These are phyloP conservation scores for Eucalyptus polyanthemos DNA, from an alignment of 345 rosid species.

Conservation along the genomic window DNA sequence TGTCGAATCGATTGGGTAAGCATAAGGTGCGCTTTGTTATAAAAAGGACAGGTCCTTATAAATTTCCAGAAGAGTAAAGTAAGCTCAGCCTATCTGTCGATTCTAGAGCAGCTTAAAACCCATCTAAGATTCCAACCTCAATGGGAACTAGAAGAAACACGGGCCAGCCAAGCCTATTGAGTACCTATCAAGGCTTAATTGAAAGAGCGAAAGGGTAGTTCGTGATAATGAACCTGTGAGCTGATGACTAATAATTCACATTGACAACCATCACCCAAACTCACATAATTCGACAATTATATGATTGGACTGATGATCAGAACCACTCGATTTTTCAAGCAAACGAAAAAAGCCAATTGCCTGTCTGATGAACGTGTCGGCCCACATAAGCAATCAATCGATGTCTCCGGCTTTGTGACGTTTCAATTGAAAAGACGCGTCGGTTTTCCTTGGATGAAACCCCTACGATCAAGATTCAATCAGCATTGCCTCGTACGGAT, in stretches of 20 bases:
- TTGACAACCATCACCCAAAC: neutral
- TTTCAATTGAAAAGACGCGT: neutral
- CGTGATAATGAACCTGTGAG: neutral
- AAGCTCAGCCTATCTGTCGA: neutral
- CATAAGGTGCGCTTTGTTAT: neutral
- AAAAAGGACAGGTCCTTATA: neutral
- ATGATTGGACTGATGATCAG: neutral
- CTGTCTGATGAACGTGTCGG: neutral
- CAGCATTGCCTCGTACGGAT: neutral
- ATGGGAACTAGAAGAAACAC: neutral
- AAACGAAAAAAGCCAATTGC: neutral
- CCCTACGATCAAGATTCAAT: neutral
- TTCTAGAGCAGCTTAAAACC: neutral
- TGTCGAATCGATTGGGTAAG: neutral
- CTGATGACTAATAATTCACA: neutral
- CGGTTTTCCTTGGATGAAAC: neutral
- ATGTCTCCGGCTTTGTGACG: neutral
- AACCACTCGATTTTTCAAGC: neutral
- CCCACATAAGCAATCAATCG: neutral
- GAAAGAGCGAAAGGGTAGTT: neutral
- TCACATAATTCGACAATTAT: neutral
- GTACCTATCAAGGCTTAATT: neutral
- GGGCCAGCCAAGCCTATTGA: neutral
- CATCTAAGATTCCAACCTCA: neutral
- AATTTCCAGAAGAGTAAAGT: neutral